A percentile compares a stretch with the other conserved stretches of the same genome.
phyloP scores from a whole-genome alignment of 2,329 filamentous ascomycete genomes.

The Elsinoe batatas region DNA sequence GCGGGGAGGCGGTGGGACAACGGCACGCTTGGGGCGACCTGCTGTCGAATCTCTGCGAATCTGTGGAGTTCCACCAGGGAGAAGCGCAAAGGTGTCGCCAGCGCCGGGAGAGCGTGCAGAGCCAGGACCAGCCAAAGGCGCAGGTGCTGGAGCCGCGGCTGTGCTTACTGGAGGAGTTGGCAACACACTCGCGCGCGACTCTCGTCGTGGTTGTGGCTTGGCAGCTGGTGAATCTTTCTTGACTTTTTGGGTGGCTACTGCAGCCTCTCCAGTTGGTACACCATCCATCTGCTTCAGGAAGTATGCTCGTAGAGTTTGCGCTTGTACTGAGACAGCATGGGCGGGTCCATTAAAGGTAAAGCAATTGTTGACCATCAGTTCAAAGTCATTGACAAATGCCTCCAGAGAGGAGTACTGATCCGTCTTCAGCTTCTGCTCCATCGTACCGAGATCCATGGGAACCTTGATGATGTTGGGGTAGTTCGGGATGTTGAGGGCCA shows the following conservation, averaged over 20 bases:
- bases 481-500: slow-evolving; percentile 66
- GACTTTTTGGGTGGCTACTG: slow-evolving; percentile 46
- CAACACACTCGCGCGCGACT: slow-evolving; percentile 20
- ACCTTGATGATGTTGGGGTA: slow-evolving; percentile 63
- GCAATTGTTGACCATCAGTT: slow-evolving; percentile 70
- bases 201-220: slow-evolving; percentile 24
- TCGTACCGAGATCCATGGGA: slow-evolving; percentile 74
- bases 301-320: slow-evolving; percentile 49
- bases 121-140: slow-evolving; percentile 32
- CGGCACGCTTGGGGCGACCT: slow-evolving; percentile 81
- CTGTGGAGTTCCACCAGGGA: slow-evolving; percentile 65
- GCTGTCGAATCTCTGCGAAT: slow-evolving; percentile 80
- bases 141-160: slow-evolving; percentile 20
- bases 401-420: slow-evolving; percentile 60
- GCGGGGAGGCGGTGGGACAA: slow-evolving; percentile 80
- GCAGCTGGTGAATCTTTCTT: slow-evolving; percentile 41
- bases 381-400: slow-evolving; percentile 63
- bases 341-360: slow-evolving; percentile 69
- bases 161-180: slow-evolving; percentile 29
- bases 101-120: slow-evolving; percentile 38
- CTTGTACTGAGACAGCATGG: slow-evolving; percentile 63
- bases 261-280: slow-evolving; percentile 46
- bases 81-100: slow-evolving; percentile 60
- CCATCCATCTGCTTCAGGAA: slow-evolving; percentile 52
- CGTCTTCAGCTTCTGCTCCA: slow-evolving; percentile 70